Evolutionary conservation across 495 filamentous ascomycete genomes (phyloP).

Genomic region (Podospora fimiseda): DNA sequence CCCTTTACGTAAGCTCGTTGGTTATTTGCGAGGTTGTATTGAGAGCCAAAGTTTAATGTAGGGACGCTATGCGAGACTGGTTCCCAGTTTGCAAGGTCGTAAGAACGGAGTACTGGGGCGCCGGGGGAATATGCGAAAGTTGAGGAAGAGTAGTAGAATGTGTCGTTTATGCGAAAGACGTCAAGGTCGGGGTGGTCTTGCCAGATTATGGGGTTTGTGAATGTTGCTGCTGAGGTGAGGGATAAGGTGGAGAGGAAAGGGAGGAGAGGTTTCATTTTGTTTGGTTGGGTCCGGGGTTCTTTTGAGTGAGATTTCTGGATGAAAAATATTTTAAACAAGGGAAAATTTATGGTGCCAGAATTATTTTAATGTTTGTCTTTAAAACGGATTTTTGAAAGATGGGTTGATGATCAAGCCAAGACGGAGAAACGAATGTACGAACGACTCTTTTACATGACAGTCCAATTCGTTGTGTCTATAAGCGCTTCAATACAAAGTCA

Average conservation of each 20-base stretch:
- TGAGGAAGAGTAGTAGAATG: slow-evolving; percentile 52
- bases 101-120: slow-evolving; percentile 51
- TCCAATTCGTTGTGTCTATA: too few relatives aligned
- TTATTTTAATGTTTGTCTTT: too few relatives aligned
- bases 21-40: slow-evolving; percentile 43
- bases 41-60: slow-evolving; percentile 37
- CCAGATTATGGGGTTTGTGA: slow-evolving; percentile 38
- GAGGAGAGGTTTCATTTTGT: neutral
- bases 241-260: neutral
- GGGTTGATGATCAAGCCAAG: too few relatives aligned
- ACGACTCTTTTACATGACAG: too few relatives aligned
- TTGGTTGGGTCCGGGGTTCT: neutral
- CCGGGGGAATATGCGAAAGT: slow-evolving; percentile 54
- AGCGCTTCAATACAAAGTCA: too few relatives aligned
- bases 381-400: too few relatives aligned
- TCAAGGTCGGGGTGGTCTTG: slow-evolving; percentile 29
- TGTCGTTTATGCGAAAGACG: slow-evolving; percentile 39
- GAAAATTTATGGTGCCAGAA: too few relatives aligned
- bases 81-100: slow-evolving; percentile 54
- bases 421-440: too few relatives aligned
- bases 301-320: too few relatives aligned
- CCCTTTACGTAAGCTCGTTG: slow-evolving; percentile 44
- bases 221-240: slow-evolving; percentile 9
- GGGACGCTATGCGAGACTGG: slow-evolving; percentile 50
- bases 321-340: too few relatives aligned